phyloP scores from a whole-genome alignment of 768 basidiomycete species.

The Calocybe gangraenosa region DNA sequence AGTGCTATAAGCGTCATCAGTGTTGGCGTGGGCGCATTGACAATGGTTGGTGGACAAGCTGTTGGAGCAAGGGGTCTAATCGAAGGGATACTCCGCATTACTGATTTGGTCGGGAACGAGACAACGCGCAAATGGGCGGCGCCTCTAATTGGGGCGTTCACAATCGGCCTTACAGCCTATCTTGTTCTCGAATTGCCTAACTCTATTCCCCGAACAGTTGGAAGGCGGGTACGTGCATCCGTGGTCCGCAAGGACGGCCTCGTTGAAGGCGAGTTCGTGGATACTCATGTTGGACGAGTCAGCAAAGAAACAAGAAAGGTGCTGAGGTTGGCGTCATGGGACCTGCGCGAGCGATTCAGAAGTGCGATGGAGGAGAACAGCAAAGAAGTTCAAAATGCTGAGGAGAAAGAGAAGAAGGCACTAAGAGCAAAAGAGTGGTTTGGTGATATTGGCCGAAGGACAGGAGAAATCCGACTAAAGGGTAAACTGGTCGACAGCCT shows the following conservation, averaged over 20 bases:
- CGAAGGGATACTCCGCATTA: slow-evolving; percentile 71
- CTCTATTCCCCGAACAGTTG: slow-evolving; percentile 87
- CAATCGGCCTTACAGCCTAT: slow-evolving; percentile 73
- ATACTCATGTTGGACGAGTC: slow-evolving; percentile 66
- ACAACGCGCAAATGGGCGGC: slow-evolving; percentile 81
- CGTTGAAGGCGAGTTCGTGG: slow-evolving; percentile 53
- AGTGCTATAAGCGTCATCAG: slow-evolving; percentile 72
- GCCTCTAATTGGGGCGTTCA: slow-evolving; percentile 75
- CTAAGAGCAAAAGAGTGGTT: slow-evolving; percentile 72
- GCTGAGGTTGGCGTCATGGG: slow-evolving; percentile 85
- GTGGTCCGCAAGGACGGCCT: slow-evolving; percentile 44
- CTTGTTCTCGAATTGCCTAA: slow-evolving; percentile 83
- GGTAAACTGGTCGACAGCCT: too few relatives aligned
- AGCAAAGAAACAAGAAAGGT: slow-evolving; percentile 91
- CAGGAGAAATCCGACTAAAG: slow-evolving; percentile 38
- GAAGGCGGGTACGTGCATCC: slow-evolving; percentile 71
- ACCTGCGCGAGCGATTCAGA: slow-evolving; percentile 78
- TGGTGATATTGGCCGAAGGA: slow-evolving; percentile 43
- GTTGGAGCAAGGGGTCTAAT: slow-evolving; percentile 73
- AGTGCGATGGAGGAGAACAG: slow-evolving; percentile 74
- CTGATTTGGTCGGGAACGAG: slow-evolving; percentile 80
- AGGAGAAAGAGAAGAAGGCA: slow-evolving; percentile 72
- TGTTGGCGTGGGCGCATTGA: slow-evolving; percentile 80
- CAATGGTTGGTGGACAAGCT: slow-evolving; percentile 83
- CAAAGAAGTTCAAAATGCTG: slow-evolving; percentile 72